Evolutionary conservation across 2,329 filamentous ascomycete genomes (phyloP), one percentile per base, ranked within the genome.

Genomic region (Dactylellina sp.): DNA sequence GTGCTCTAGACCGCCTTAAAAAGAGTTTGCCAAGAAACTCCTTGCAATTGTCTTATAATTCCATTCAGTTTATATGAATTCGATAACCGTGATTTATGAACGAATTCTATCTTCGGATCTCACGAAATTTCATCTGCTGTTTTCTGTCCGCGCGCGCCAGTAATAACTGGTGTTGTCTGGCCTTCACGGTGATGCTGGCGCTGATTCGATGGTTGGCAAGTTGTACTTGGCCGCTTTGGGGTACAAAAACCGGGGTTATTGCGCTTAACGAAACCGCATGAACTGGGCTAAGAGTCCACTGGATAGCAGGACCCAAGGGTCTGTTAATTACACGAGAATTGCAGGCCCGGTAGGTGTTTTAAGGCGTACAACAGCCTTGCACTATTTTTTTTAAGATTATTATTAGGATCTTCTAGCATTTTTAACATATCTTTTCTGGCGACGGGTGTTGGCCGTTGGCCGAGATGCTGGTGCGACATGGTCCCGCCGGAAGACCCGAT

Each of bases 261-360:
- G 64, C 64, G 64, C 55, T 62, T 70, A 70, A 47, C 64, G 59
- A 70, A 70, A 70, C 64, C 28, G 47, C 42, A 66, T 57, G 50
- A 55, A 46, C 20, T 18, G 40, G 52, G 35, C 28, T 52, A 25
- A 42, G 22, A 35, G 56, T 20, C 56, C 64, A 61, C 18, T 55
- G 35, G 46, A 40, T 22, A 7, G 37, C 52, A n/a, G 37, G 39
- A 50, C 42, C 9, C 11, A 28, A 39, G n/a, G 20, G 44, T 5
- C 6, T 40, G 18, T 11, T 20, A 18, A 53, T 37, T 53, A 55
- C 50, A 25, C 50, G 14, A 50, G 24, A 37, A 37, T 39, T 20
- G 18, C 35, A 40, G 28, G n/a, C 4, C 40, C 11, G 16, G 35
- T 16, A 32, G 18, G 16, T n/a, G 12, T 16, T 37, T 14, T 20